phyloP scores from a whole-genome alignment of 768 basidiomycete genomes.

The Suillus paluster region DNA sequence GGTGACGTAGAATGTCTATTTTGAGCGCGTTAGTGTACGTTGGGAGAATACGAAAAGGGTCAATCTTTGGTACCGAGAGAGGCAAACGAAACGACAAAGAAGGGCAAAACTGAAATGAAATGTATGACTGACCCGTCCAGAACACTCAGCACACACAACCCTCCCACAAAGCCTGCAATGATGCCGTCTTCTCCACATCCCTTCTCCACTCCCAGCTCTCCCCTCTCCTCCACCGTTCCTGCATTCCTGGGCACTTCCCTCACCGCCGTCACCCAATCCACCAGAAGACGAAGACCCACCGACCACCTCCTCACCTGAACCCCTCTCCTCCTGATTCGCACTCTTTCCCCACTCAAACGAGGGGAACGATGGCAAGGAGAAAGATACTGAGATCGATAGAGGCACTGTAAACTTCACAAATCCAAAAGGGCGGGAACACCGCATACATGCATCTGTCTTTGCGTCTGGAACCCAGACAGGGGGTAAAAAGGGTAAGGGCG shows the following conservation, averaged over 20 bases:
- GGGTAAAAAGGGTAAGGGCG: conserved; percentile 69
- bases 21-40: background rate
- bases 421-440: conserved; percentile 76
- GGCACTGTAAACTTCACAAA: conserved; percentile 30
- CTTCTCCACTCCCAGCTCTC: conserved; percentile 14
- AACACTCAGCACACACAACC: conserved; percentile 87
- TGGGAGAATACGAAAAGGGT: background rate
- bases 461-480: conserved; percentile 93
- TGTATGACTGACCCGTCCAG: conserved; percentile 59
- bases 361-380: background rate
- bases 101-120: background rate
- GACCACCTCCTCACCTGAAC: background rate
- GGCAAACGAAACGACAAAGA: background rate
- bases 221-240: conserved; percentile 10
- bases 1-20: conserved; percentile 82
- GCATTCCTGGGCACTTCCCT: conserved; percentile 11
- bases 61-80: background rate
- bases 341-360: conserved; percentile 5
- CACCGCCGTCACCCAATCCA: conserved; percentile 6
- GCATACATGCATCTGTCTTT: conserved; percentile 83
- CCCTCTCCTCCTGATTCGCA: background rate
- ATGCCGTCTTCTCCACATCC: conserved; percentile 65
- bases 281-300: background rate
- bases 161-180: conserved; percentile 87
- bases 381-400: conserved; percentile 1